Percentiles rank a stretch among this genome's conserved stretches.
Evolutionary conservation across 139 green algal species (phyloP).

Genomic region (Micractinium sp.): DNA sequence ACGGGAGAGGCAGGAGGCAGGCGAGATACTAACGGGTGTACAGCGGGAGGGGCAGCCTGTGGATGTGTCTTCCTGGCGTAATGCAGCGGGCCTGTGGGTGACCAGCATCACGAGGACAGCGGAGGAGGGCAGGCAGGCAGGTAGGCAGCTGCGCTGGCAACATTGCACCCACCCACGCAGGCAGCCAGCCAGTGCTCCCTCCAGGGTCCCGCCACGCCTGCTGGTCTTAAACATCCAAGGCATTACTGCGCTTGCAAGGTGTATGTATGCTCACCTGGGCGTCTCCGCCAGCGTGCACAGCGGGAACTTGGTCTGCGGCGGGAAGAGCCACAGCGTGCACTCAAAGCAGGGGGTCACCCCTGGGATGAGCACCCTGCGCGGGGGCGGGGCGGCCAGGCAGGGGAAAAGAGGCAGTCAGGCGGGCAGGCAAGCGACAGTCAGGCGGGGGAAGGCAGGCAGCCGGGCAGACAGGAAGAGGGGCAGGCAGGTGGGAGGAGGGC

Average conservation of each 20-base stretch:
- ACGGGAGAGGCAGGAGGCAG: neutral
- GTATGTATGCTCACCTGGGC: slow-evolving; percentile 78
- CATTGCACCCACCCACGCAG: neutral
- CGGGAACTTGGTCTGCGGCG: slow-evolving; percentile 96
- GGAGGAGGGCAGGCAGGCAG: neutral
- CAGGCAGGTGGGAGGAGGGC: no score
- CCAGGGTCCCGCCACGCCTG: no score
- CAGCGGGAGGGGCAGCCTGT: no score
- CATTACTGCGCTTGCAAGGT: no score
- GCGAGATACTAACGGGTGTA: no score
- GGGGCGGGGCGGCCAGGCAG: no score
- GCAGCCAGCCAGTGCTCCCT: neutral
- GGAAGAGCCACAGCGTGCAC: slow-evolving; percentile 99
- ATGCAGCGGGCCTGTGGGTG: no score
- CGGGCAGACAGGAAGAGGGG: neutral
- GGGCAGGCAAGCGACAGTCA: neutral
- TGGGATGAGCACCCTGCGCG: slow-evolving; percentile 89
- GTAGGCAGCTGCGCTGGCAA: neutral
- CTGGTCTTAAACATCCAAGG: no score
- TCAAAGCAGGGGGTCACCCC: slow-evolving; percentile 98
- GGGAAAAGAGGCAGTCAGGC: neutral
- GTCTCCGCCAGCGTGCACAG: slow-evolving; percentile 98
- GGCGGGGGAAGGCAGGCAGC: neutral
- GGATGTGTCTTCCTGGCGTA: no score
- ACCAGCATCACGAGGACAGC: no score